A percentile compares a stretch with the other conserved stretches of the same genome.
Evolutionary conservation across 495 filamentous ascomycete species (phyloP).

Genomic region (Lasiosphaeriaceae sp.): DNA sequence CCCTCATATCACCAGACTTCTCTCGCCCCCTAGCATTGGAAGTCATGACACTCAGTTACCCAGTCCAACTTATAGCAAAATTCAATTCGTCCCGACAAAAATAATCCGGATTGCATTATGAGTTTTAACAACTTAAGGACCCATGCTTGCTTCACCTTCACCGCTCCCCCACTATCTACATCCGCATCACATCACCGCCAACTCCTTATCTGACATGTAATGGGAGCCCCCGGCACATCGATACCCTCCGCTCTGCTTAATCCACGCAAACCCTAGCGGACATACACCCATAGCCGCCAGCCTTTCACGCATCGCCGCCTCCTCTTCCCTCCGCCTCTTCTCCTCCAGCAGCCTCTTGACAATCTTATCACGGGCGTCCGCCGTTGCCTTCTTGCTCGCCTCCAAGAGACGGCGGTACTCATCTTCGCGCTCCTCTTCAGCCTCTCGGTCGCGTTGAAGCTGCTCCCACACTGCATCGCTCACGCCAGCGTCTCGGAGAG

Average conservation of each 20-base stretch:
- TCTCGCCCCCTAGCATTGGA: too few relatives aligned
- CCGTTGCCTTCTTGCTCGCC: conserved; percentile 17
- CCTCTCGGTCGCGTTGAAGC: conserved; percentile 47
- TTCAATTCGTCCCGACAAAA: too few relatives aligned
- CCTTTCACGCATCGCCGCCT: conserved; percentile 40
- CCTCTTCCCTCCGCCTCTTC: conserved; percentile 31
- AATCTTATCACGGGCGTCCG: conserved; percentile 24
- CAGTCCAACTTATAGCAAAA: too few relatives aligned
- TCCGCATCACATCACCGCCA: too few relatives aligned
- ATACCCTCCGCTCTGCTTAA: conserved; percentile 49
- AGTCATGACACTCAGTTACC: too few relatives aligned
- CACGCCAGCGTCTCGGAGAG: conserved; percentile 53
- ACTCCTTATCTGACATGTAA: conserved; percentile 30
- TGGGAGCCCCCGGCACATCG: conserved; percentile 51
- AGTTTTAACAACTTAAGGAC: too few relatives aligned
- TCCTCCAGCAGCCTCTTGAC: conserved; percentile 25
- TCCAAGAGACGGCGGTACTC: conserved; percentile 24
- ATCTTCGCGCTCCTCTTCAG: conserved; percentile 27
- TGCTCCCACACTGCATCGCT: conserved; percentile 59
- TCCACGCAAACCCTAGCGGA: conserved; percentile 50
- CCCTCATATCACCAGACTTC: too few relatives aligned
- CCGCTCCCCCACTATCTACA: too few relatives aligned
- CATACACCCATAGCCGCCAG: conserved; percentile 50
- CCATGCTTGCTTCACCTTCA: too few relatives aligned
- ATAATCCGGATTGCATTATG: too few relatives aligned